phyloP scores from a whole-genome alignment of 768 basidiomycete genomes.

The Coprinopsis sp. region DNA sequence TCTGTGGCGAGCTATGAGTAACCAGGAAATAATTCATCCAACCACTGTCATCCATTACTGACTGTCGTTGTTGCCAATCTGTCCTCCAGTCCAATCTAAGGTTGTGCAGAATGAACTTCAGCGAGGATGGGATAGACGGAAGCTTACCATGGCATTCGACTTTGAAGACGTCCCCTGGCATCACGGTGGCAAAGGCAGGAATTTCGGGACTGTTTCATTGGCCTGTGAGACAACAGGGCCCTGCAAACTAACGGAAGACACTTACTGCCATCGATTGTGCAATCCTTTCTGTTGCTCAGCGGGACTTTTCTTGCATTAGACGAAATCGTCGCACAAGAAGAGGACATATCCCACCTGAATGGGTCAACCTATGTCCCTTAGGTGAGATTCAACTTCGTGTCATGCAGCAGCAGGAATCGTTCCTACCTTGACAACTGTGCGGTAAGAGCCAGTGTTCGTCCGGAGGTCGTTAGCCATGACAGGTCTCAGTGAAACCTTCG shows the following conservation, averaged over 20 bases:
- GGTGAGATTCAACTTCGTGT: too few species aligned
- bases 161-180: conserved; percentile 45
- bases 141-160: conserved; percentile 60
- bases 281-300: neutral
- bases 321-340: too few species aligned
- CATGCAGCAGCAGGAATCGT: too few species aligned
- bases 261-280: neutral
- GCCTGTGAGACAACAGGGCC: neutral
- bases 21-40: too few species aligned
- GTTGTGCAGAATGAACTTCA: neutral
- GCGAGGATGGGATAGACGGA: neutral
- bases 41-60: too few species aligned
- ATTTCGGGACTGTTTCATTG: neutral
- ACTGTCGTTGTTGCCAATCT: conserved; percentile 76
- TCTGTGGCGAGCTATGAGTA: conserved; percentile 31
- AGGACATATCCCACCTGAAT: too few species aligned
- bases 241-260: neutral
- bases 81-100: conserved; percentile 79
- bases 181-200: neutral
- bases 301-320: too few species aligned
- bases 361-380: too few species aligned
- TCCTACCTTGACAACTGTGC: too few species aligned
- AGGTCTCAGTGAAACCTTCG: too few species aligned
- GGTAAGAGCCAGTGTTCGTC: too few species aligned
- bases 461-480: too few species aligned